Base-by-base conservation (phyloP, 345 rosid species). In the Hibiscus mutabilis region DNA sequence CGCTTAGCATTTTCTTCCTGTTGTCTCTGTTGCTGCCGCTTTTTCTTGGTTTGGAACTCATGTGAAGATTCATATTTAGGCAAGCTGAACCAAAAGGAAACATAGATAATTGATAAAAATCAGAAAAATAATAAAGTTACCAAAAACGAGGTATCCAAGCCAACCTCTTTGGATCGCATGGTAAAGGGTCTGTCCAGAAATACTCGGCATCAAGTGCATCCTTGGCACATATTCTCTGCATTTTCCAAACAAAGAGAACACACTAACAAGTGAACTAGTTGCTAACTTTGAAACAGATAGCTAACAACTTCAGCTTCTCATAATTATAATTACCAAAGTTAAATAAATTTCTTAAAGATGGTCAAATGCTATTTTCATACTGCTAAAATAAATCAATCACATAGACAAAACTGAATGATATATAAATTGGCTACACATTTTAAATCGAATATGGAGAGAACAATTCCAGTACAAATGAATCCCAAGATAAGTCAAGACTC, bases 141-240 rank as follows among this genome's bases (percentile, higher is more conserved):
- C 24, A 58, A 15, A 27, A 60, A 71, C 29, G 15, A 60, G 64
- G 29, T 51, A 63, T 40, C 40, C 68, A 35, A 66, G 22, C 58
- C 37, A 42, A 91, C 98, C 94, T 91, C 79, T 88, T 93, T 24
- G 98, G 97, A 70, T 94, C 96, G 74, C 98, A 94, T 4, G 98
- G 98, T 46, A 89, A 82, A 0, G 97, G 98, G 52, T 94, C 98
- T 57, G 90, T 78, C 98, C 98, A 94, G 84, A 94, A 91, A 82
- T 94, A 94, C 83, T 94, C 97, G 0, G 97, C 97, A 78, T 91
- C 98, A 47, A 94, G 89, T 25, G 97, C 94, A 86, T 94, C 98
- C 85, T 88, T 94, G 37, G 97, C 97, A 24, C 85, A 81, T 86
- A 94, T 88, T 84, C 98, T 88, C 98, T 94, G 79, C 14, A 42